phyloP scores from a whole-genome alignment of 2,329 filamentous ascomycete species.

The Aureobasidium melanogenum region DNA sequence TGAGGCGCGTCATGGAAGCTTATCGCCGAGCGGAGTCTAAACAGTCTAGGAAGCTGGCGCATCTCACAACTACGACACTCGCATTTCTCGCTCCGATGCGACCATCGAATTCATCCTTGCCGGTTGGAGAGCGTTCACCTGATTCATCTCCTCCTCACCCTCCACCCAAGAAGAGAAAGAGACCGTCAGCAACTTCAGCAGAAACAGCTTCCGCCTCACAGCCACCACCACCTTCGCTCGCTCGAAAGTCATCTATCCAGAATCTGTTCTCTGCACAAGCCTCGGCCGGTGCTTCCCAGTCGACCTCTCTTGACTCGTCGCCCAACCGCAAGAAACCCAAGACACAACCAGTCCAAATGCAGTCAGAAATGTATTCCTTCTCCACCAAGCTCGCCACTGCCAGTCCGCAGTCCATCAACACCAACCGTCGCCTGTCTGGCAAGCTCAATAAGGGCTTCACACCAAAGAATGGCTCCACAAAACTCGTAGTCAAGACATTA shows the following conservation, averaged over 20 bases:
- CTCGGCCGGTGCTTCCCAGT: not conserved
- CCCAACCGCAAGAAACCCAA: constrained; percentile 1
- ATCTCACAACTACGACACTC: not conserved
- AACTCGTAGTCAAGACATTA: constrained; percentile 89
- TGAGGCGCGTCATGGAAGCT: constrained; percentile 7
- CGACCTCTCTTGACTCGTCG: not conserved
- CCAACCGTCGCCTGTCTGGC: not conserved
- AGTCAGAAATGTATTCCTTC: constrained; percentile 9
- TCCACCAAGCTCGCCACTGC: not conserved
- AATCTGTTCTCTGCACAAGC: not conserved
- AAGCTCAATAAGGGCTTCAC: constrained; percentile 43
- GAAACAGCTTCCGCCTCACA: not conserved
- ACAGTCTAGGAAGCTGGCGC: not conserved
- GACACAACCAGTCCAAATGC: not conserved
- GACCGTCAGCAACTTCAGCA: not conserved
- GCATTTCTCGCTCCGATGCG: not conserved
- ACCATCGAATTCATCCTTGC: not conserved
- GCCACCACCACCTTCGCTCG: not conserved
- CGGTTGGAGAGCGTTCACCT: constrained; percentile 5
- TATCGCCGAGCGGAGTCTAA: constrained; percentile 5
- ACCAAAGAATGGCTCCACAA: constrained; percentile 68
- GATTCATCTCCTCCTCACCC: not conserved
- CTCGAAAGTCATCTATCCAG: constrained; percentile 3
- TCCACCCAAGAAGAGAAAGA: not conserved
- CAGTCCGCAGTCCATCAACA: not conserved